phyloP scores from a whole-genome alignment of 2,329 filamentous ascomycete species.

The Juglanconis sp. region DNA sequence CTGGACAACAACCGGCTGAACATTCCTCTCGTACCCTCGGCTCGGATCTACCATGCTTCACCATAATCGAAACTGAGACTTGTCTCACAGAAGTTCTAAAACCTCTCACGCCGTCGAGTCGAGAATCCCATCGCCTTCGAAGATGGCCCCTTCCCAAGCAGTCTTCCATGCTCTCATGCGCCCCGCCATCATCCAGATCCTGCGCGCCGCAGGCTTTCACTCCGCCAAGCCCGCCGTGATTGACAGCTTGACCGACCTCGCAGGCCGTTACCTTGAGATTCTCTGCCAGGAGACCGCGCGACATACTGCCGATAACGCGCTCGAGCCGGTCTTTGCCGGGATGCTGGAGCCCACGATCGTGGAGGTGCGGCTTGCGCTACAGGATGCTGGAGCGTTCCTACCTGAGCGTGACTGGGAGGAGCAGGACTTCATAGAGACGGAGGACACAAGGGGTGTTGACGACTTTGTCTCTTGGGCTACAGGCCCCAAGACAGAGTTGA shows the following conservation, averaged over 20 bases:
- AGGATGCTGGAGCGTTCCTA: conserved; percentile 72
- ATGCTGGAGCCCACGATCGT: conserved; percentile 59
- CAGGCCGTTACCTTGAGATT: conserved; percentile 73
- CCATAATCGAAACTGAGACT: not conserved
- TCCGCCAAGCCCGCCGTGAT: conserved; percentile 76
- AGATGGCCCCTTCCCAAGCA: conserved; percentile 45
- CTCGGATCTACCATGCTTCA: not conserved
- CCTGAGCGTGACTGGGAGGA: conserved; percentile 66
- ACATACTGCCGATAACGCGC: conserved; percentile 68
- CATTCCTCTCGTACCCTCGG: not conserved
- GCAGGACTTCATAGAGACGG: conserved; percentile 66
- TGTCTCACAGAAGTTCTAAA: not conserved
- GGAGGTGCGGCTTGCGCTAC: conserved; percentile 81
- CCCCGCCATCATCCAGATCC: conserved; percentile 83
- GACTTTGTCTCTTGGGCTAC: conserved; percentile 77
- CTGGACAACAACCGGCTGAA: not conserved
- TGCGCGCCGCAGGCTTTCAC: conserved; percentile 88
- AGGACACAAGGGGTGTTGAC: conserved; percentile 75
- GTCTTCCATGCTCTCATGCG: conserved; percentile 74
- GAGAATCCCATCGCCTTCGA: conserved; percentile 6
- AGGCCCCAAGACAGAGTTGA: conserved; percentile 72
- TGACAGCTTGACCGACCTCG: conserved; percentile 83
- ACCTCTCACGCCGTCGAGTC: not conserved
- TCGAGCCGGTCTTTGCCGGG: conserved; percentile 57
- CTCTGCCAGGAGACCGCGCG: conserved; percentile 70